Evolutionary conservation across 257 asterid species (phyloP).

Genomic region (Solanum peruvianum): DNA sequence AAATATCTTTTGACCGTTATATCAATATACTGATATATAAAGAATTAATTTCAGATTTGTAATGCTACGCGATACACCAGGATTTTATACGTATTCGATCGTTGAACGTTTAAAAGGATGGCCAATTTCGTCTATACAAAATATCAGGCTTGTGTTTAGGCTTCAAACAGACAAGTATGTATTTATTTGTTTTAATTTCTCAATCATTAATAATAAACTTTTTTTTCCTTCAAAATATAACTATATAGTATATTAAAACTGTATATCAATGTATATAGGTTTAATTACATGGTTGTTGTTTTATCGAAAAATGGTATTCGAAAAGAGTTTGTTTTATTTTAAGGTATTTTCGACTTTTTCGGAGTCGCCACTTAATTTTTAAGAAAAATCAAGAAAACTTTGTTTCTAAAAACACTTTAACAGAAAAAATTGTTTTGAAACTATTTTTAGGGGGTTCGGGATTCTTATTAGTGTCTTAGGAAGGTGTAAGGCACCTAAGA

Average conservation of each 20-base stretch:
- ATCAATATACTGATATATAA: not conserved
- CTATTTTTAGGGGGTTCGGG: too few species aligned
- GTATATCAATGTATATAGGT: slow-evolving; percentile 17
- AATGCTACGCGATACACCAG: slow-evolving; percentile 30
- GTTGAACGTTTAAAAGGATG: slow-evolving; percentile 27
- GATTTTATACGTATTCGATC: slow-evolving; percentile 39
- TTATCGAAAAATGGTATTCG: too few species aligned
- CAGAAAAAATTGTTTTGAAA: too few species aligned
- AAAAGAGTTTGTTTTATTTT: too few species aligned
- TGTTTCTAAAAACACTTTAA: too few species aligned
- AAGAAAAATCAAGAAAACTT: too few species aligned
- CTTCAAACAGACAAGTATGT: slow-evolving; percentile 26
- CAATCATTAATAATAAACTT: not conserved
- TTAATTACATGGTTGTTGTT: slow-evolving; percentile 57
- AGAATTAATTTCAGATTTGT: slow-evolving; percentile 12
- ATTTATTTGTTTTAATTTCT: not conserved
- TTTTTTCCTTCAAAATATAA: not conserved
- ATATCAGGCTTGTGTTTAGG: slow-evolving; percentile 35
- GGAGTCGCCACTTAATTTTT: too few species aligned
- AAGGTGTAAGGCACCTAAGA: too few species aligned
- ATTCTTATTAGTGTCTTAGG: too few species aligned
- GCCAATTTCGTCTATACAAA: slow-evolving; percentile 28
- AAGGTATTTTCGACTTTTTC: too few species aligned
- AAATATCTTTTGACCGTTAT: accelerated
- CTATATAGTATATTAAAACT: not conserved